Conservation (phyloP, 352 stramenopile genomes). For the Phytopythium delawarense region DNA sequence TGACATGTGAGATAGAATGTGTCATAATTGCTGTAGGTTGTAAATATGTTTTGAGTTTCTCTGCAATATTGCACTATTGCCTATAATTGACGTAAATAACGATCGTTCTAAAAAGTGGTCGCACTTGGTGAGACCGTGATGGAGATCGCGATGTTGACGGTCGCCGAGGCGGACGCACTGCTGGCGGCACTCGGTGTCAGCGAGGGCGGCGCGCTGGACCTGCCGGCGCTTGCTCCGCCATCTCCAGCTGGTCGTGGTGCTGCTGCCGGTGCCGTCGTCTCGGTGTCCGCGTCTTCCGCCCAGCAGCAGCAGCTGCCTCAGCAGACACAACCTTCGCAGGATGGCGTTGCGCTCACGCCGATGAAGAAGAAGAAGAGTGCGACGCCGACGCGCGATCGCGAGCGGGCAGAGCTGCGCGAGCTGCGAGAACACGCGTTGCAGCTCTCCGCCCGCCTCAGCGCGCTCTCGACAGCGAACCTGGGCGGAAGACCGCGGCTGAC, state of each 20-base stretch:
- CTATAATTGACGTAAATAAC: too few species aligned
- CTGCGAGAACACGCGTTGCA: constrained; percentile 16
- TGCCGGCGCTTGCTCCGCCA: neutral
- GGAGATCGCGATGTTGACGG: neutral
- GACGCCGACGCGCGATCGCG: constrained; percentile 22
- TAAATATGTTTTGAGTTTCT: too few species aligned
- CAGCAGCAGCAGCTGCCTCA: neutral
- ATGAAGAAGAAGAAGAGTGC: constrained; percentile 5
- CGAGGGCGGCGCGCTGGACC: neutral
- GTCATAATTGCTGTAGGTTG: too few species aligned
- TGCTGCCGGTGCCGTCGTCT: too few species aligned
- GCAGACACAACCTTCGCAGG: too few species aligned
- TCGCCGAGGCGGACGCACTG: neutral
- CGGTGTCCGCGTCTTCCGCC: neutral
- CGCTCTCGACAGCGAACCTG: neutral
- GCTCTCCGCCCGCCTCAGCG: constrained; percentile 11
- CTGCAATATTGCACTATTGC: too few species aligned
- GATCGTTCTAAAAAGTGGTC: too few species aligned
- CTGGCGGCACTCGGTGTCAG: neutral
- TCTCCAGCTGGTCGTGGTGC: neutral
- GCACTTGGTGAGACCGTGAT: neutral
- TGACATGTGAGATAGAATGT: too few species aligned
- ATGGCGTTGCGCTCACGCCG: too few species aligned
- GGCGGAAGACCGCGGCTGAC: neutral
- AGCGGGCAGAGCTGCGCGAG: constrained; percentile 21